Evolutionary conservation across 2,329 filamentous ascomycete genomes (phyloP).

Genomic region (Xylariaceae sp.): DNA sequence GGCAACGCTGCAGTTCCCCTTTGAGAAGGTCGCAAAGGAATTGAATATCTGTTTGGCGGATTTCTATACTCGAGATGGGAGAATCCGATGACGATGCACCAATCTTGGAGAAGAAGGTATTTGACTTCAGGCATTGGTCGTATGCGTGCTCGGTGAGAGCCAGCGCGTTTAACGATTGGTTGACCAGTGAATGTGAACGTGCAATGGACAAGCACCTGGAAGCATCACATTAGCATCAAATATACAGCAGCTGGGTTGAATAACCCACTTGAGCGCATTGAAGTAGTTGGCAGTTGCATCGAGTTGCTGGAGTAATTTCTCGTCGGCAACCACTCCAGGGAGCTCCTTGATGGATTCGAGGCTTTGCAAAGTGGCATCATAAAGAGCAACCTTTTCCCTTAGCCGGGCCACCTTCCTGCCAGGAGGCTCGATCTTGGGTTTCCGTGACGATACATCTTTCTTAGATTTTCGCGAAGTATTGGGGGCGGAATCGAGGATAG

Average conservation of each 20-base stretch:
- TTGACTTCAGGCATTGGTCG: constrained; percentile 53
- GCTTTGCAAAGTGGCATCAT: constrained; percentile 87
- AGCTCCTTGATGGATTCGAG: constrained; percentile 86
- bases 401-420: constrained; percentile 74
- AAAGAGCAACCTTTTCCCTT: constrained; percentile 82
- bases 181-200: constrained; percentile 73
- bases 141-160: constrained; percentile 73
- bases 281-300: constrained; percentile 79
- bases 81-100: constrained; percentile 34
- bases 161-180: constrained; percentile 72
- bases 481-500: constrained; percentile 49
- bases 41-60: constrained; percentile 56
- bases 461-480: constrained; percentile 48
- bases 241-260: background rate
- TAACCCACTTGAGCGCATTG: constrained; percentile 72
- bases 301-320: constrained; percentile 70
- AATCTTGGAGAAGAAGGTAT: constrained; percentile 43
- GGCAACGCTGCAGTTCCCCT: constrained; percentile 72
- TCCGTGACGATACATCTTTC: constrained; percentile 47
- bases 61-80: constrained; percentile 62
- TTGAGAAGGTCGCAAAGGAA: constrained; percentile 60
- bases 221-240: constrained; percentile 19
- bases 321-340: constrained; percentile 83
- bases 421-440: constrained; percentile 51
- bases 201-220: constrained; percentile 76